A percentile compares a stretch with the other conserved stretches of the same genome.
These are phyloP conservation scores for Fusarium siculi DNA, from an alignment of 2,329 filamentous ascomycete species.

Conservation along the genomic window DNA sequence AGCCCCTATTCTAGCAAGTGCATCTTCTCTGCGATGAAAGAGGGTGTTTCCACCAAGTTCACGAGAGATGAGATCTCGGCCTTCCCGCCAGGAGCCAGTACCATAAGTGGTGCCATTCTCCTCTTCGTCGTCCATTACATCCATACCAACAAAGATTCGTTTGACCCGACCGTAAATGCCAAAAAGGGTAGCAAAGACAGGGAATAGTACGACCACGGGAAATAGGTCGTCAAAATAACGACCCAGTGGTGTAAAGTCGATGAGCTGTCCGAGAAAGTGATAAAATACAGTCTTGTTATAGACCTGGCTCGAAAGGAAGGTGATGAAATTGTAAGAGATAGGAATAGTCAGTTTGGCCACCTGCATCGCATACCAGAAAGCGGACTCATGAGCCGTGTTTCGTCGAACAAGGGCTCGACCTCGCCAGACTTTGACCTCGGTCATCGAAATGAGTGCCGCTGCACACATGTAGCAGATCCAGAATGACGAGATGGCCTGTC, in stretches of 20 bases:
- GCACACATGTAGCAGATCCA: constrained; percentile 98
- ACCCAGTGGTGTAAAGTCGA: constrained; percentile 85
- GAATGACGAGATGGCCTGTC: constrained; percentile 82
- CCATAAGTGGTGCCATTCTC: constrained; percentile 74
- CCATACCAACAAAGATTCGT: constrained; percentile 79
- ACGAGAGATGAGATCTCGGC: constrained; percentile 87
- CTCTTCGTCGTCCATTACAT: constrained; percentile 79
- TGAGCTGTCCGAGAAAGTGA: constrained; percentile 82
- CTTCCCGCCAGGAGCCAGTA: constrained; percentile 89
- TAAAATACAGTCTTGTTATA: constrained; percentile 87
- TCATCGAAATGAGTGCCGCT: constrained; percentile 86
- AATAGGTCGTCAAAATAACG: constrained; percentile 89
- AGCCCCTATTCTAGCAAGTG: constrained; percentile 49
- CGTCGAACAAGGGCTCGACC: constrained; percentile 89
- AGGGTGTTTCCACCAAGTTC: constrained; percentile 76
- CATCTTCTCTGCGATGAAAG: constrained; percentile 59
- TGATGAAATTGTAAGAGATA: constrained; percentile 95
- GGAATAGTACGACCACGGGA: constrained; percentile 86
- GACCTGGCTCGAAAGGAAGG: constrained; percentile 79
- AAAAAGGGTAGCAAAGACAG: constrained; percentile 86
- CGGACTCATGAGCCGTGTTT: constrained; percentile 91
- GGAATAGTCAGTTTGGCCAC: constrained; percentile 93
- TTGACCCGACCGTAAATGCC: constrained; percentile 87
- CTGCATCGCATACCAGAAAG: constrained; percentile 95
- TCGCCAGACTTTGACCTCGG: constrained; percentile 97